phyloP scores from a whole-genome alignment of 805 yeast species.

The Metschnikowia matae region DNA sequence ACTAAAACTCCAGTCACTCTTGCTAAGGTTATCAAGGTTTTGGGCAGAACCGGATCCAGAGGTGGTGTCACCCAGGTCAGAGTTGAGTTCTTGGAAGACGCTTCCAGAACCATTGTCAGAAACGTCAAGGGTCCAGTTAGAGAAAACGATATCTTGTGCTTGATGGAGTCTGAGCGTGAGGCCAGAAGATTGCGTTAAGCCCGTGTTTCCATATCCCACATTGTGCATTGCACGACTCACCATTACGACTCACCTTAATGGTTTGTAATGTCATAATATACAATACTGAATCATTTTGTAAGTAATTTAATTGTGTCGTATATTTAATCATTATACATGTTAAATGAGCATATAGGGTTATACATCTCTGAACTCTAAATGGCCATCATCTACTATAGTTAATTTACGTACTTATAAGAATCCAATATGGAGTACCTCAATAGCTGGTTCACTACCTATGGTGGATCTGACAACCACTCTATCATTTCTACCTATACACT shows the following conservation, averaged over 20 bases:
- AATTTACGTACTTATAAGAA: no score
- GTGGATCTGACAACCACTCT: no score
- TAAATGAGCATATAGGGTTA: no score
- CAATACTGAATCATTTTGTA: not conserved
- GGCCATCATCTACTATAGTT: no score
- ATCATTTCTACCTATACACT: no score
- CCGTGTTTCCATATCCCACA: conserved; percentile 7
- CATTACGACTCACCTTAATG: not conserved
- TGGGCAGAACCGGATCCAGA: conserved; percentile 99
- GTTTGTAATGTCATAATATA: conserved; percentile 17
- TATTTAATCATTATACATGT: no score
- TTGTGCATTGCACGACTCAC: conserved; percentile 13
- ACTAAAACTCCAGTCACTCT: conserved; percentile 92
- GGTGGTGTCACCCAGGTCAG: conserved; percentile 99
- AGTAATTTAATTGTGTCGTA: not conserved
- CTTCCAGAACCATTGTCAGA: conserved; percentile 94
- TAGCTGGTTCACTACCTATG: no score
- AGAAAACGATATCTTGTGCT: conserved; percentile 96
- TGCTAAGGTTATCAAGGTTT: conserved; percentile 98
- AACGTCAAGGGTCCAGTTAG: conserved; percentile 97
- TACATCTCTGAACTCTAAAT: no score
- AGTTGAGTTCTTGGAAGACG: conserved; percentile 93
- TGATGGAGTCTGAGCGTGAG: conserved; percentile 99
- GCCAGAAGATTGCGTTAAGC: conserved; percentile 88
- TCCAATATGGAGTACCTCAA: no score